Percentiles rank a stretch among this genome's conserved stretches.
phyloP scores from a whole-genome alignment of 345 rosid species.

The Combretum micranthum region DNA sequence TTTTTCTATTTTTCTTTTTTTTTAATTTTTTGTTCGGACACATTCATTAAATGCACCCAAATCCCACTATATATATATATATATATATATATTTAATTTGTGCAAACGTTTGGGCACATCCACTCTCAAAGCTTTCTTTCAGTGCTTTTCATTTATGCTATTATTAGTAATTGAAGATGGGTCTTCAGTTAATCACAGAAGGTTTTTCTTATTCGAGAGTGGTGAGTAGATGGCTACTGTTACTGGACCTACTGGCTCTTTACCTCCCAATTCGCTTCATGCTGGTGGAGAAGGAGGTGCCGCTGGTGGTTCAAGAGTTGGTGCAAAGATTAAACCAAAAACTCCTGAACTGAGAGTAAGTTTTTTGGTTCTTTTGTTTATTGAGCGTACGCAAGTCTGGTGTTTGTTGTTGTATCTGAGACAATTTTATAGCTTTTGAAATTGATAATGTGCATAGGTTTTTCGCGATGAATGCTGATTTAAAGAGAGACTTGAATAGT shows the following conservation, averaged over 20 bases:
- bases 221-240: slow-evolving; percentile 51
- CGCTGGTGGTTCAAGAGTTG: slow-evolving; percentile 36
- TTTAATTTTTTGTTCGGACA: no score
- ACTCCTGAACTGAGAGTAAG: slow-evolving; percentile 85
- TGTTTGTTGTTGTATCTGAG: neutral
- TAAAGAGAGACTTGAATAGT: no score
- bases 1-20: no score
- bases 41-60: no score
- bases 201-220: neutral
- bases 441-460: neutral
- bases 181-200: no score
- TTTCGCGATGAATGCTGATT: no score
- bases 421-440: neutral
- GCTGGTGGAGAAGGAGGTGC: slow-evolving; percentile 15
- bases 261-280: slow-evolving; percentile 38
- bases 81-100: no score
- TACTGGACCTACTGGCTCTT: slow-evolving; percentile 41
- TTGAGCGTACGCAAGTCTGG: neutral
- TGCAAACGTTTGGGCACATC: no score
- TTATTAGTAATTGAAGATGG: no score
- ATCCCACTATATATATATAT: no score
- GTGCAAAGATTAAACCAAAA: slow-evolving; percentile 47
- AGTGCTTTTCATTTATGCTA: no score
- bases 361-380: slow-evolving; percentile 8
- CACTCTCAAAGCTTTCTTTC: no score